A percentile compares a stretch with the other conserved stretches of the same genome.
Conservation (phyloP, 2,329 filamentous ascomycete species). For the Pyricularia sp. region DNA sequence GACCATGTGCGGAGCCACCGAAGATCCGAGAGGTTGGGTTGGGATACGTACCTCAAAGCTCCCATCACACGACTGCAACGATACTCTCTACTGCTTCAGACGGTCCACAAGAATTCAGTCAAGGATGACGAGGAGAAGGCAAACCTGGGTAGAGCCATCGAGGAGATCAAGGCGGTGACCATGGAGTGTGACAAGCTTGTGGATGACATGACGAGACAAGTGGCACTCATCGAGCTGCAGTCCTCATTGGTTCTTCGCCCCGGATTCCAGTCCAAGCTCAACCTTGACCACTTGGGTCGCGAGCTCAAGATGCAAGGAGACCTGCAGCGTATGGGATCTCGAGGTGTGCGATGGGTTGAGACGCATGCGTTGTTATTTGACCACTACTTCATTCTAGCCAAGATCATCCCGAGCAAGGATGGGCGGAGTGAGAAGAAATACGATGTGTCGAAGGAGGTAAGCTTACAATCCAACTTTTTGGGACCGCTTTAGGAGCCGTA, state of each 20-base stretch:
- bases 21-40: conserved; percentile 72
- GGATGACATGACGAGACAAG: conserved; percentile 84
- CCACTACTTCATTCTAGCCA: conserved; percentile 90
- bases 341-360: conserved; percentile 87
- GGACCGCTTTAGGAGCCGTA: background rate
- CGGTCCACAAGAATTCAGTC: conserved; percentile 74
- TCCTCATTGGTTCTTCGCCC: conserved; percentile 77
- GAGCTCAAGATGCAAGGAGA: conserved; percentile 86
- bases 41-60: conserved; percentile 89
- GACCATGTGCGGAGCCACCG: conserved; percentile 72
- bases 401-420: conserved; percentile 62
- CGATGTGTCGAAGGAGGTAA: conserved; percentile 83
- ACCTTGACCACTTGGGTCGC: conserved; percentile 87
- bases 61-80: conserved; percentile 89
- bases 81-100: conserved; percentile 74
- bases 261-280: conserved; percentile 81
- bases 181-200: conserved; percentile 88
- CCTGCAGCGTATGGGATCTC: conserved; percentile 78
- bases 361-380: conserved; percentile 92
- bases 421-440: conserved; percentile 72
- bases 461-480: conserved; percentile 14
- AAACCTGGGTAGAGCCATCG: conserved; percentile 74
- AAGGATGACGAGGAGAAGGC: conserved; percentile 83
- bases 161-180: conserved; percentile 85
- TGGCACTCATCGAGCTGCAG: conserved; percentile 76